Percentiles rank a stretch among this genome's conserved stretches.
Conservation (phyloP, 495 filamentous ascomycete genomes). For the Thermothielavioides terrestris region DNA sequence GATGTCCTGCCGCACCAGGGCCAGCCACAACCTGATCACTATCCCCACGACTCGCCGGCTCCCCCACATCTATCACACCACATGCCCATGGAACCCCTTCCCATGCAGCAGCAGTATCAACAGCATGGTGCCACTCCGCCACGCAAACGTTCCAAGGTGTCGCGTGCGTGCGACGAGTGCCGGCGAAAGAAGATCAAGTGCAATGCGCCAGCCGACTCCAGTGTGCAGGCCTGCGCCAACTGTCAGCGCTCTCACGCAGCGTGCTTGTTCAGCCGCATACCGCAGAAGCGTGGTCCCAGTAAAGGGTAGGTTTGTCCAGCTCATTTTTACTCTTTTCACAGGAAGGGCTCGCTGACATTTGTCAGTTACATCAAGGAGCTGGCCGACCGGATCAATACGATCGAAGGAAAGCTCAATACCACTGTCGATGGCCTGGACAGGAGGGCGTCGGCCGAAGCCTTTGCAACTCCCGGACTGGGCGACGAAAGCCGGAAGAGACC, state of each 20-base stretch:
- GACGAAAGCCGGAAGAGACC: slow-evolving; percentile 39
- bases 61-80: slow-evolving; percentile 28
- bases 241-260: slow-evolving; percentile 68
- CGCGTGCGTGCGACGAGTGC: slow-evolving; percentile 90
- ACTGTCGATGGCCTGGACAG: slow-evolving; percentile 20
- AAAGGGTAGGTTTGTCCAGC: slow-evolving; percentile 61
- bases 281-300: slow-evolving; percentile 89
- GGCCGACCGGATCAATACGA: slow-evolving; percentile 73
- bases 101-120: slow-evolving; percentile 15
- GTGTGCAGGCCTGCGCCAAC: slow-evolving; percentile 73
- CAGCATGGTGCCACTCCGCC: slow-evolving; percentile 54
- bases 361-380: slow-evolving; percentile 90
- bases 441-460: slow-evolving; percentile 31
- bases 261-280: slow-evolving; percentile 86
- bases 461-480: slow-evolving; percentile 23
- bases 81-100: slow-evolving; percentile 23
- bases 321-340: neutral
- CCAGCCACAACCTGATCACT: slow-evolving; percentile 13
- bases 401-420: slow-evolving; percentile 55
- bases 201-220: slow-evolving; percentile 73
- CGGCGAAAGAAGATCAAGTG: slow-evolving; percentile 95
- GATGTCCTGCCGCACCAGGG: slow-evolving; percentile 17
- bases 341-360: slow-evolving; percentile 7
- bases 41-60: slow-evolving; percentile 12
- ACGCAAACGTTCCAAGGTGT: slow-evolving; percentile 83